phyloP scores from a whole-genome alignment of 495 filamentous ascomycete genomes.

The Polyplosphaeria fusca region DNA sequence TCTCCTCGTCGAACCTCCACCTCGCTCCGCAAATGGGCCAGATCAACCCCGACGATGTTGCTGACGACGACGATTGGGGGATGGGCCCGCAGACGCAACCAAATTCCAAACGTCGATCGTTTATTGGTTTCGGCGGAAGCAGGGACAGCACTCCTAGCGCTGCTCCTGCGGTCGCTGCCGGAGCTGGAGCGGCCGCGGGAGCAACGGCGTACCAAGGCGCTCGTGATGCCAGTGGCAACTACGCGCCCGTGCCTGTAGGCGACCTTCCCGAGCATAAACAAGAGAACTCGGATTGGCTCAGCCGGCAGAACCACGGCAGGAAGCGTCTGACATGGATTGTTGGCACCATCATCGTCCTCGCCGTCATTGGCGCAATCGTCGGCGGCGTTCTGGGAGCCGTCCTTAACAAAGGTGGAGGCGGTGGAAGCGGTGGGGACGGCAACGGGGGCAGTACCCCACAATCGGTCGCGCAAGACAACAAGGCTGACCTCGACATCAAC shows the following conservation, averaged over 20 bases:
- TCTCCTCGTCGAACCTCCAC: slow-evolving; percentile 55
- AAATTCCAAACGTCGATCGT: slow-evolving; percentile 47
- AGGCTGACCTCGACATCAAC: slow-evolving; percentile 69
- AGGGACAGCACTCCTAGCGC: slow-evolving; percentile 18
- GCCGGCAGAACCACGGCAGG: slow-evolving; percentile 55
- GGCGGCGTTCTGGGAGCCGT: slow-evolving; percentile 78
- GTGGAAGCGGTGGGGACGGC: background rate
- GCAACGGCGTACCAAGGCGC: slow-evolving; percentile 37
- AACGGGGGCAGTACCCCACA: background rate
- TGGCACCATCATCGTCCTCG: slow-evolving; percentile 54
- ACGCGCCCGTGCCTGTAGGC: slow-evolving; percentile 54
- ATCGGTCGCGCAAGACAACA: slow-evolving; percentile 37
- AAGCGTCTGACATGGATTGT: slow-evolving; percentile 73
- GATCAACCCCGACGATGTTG: slow-evolving; percentile 76
- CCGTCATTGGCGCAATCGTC: slow-evolving; percentile 56
- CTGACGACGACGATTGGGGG: slow-evolving; percentile 75
- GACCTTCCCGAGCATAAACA: slow-evolving; percentile 36
- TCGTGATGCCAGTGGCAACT: slow-evolving; percentile 46
- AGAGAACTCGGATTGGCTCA: slow-evolving; percentile 59
- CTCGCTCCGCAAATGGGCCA: slow-evolving; percentile 47
- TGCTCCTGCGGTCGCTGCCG: slow-evolving; percentile 49
- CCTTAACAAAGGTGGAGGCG: slow-evolving; percentile 39
- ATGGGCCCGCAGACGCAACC: slow-evolving; percentile 45
- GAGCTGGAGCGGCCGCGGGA: slow-evolving; percentile 46
- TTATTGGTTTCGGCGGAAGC: slow-evolving; percentile 50